Percentiles rank a stretch among this genome's conserved stretches.
These are phyloP conservation scores for Alternaria alternata DNA, from an alignment of 2,329 filamentous ascomycete species.

Conservation along the genomic window DNA sequence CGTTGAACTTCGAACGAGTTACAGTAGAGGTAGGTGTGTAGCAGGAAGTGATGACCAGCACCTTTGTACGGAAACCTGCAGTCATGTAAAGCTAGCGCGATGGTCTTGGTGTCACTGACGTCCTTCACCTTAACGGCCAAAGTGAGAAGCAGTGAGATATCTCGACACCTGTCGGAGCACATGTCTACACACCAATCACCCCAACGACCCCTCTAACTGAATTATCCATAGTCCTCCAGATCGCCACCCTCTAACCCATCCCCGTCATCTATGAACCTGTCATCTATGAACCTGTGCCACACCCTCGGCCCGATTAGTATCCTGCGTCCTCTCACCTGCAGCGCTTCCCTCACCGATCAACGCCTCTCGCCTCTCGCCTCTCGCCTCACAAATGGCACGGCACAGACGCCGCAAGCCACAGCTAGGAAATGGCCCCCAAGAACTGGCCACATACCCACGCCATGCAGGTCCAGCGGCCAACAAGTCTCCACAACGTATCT, in stretches of 20 bases:
- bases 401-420: neutral
- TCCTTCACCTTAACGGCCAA: neutral
- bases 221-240: fast-evolving
- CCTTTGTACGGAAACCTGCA: too few species aligned
- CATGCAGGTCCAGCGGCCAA: neutral
- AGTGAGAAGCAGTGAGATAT: too few species aligned
- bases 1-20: too few species aligned
- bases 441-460: neutral
- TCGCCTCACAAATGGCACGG: neutral
- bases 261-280: neutral
- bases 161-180: too few species aligned
- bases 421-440: neutral
- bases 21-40: too few species aligned
- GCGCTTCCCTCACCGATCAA: neutral
- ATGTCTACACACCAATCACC: fast-evolving
- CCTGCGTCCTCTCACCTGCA: neutral
- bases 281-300: neutral
- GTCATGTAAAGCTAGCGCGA: neutral
- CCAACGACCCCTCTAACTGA: fast-evolving
- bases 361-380: neutral
- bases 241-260: neutral
- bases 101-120: neutral
- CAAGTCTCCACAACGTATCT: neutral
- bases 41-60: too few species aligned
- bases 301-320: neutral